Evolutionary conservation across 2,329 filamentous ascomycete species (phyloP).

Genomic region (Penicillium sp.): DNA sequence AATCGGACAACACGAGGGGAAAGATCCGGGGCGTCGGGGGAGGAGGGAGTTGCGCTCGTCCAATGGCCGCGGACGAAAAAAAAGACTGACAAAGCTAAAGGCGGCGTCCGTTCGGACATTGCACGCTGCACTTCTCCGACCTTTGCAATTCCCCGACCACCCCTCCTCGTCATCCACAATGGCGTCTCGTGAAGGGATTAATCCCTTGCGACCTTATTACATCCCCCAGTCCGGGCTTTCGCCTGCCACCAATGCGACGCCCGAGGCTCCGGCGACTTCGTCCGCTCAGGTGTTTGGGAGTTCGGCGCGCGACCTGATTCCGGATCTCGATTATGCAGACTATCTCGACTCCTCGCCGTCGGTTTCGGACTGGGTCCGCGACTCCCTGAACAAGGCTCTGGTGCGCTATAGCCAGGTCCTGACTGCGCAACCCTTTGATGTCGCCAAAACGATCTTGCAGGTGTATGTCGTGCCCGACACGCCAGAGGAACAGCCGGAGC

Average conservation of each 20-base stretch:
- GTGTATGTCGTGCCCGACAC: constrained; percentile 55
- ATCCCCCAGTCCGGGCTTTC: constrained; percentile 62
- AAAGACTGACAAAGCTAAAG: constrained; percentile 25
- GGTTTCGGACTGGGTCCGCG: constrained; percentile 69
- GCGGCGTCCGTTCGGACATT: constrained; percentile 19
- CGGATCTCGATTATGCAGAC: constrained; percentile 87
- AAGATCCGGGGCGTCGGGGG: constrained; percentile 12
- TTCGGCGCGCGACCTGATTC: constrained; percentile 78
- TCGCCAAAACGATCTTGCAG: constrained; percentile 90
- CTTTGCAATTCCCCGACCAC: constrained; percentile 13
- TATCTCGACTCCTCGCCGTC: constrained; percentile 78
- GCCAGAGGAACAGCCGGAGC: constrained; percentile 32
- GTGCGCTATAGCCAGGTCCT: constrained; percentile 90
- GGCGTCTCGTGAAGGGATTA: constrained; percentile 51
- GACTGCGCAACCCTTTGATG: constrained; percentile 93
- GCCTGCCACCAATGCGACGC: constrained; percentile 37
- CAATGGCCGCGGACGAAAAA: constrained; percentile 26
- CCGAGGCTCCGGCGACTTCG: constrained; percentile 36
- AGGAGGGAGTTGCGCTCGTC: constrained; percentile 15
- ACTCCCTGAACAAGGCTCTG: constrained; percentile 76
- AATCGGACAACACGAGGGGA: constrained; percentile 13
- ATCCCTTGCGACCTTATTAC: constrained; percentile 61
- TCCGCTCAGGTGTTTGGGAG: constrained; percentile 54
- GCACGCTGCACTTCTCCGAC: constrained; percentile 18
- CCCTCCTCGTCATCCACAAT: constrained; percentile 38